A percentile compares a stretch with the other conserved stretches of the same genome.
phyloP scores from a whole-genome alignment of 2,329 filamentous ascomycete species.

The Fusarium pseudograminearum region DNA sequence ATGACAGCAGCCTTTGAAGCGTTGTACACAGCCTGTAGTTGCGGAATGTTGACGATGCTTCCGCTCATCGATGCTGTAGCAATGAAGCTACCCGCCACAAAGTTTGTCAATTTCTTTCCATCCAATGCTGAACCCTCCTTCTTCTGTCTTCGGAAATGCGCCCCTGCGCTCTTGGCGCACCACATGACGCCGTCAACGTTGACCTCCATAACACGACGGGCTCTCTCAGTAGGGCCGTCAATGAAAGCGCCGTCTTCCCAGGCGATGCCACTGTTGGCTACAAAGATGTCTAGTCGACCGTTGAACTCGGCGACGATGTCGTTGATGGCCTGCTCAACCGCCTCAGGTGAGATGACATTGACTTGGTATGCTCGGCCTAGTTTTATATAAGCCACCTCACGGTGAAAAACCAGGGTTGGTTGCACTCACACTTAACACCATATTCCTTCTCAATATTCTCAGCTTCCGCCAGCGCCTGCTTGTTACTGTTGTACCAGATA shows the following conservation, averaged over 20 bases:
- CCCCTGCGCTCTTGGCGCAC: slow-evolving; percentile 76
- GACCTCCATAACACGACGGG: slow-evolving; percentile 74
- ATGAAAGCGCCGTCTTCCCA: slow-evolving; percentile 78
- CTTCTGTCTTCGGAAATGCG: slow-evolving; percentile 78
- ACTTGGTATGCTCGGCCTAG: slow-evolving; percentile 72
- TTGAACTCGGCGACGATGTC: slow-evolving; percentile 74
- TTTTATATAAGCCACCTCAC: slow-evolving; percentile 12
- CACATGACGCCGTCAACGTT: slow-evolving; percentile 84
- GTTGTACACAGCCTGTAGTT: slow-evolving; percentile 80
- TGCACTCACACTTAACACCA: slow-evolving; percentile 73
- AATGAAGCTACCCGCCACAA: slow-evolving; percentile 76
- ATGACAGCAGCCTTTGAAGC: slow-evolving; percentile 75
- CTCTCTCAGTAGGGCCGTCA: slow-evolving; percentile 72
- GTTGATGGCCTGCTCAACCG: slow-evolving; percentile 64
- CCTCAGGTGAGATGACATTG: slow-evolving; percentile 66
- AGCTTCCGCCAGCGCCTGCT: slow-evolving; percentile 71
- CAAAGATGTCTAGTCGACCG: slow-evolving; percentile 80
- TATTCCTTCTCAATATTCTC: slow-evolving; percentile 73
- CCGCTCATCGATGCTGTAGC: slow-evolving; percentile 83
- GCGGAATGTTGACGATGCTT: slow-evolving; percentile 82
- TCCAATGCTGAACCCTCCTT: slow-evolving; percentile 72
- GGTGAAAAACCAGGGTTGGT: background rate
- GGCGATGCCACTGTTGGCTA: slow-evolving; percentile 81
- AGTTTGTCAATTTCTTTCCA: slow-evolving; percentile 71
- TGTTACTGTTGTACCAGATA: slow-evolving; percentile 79